Evolutionary conservation across 305 asterid genomes (phyloP).

Genomic region (Salvia sclarea): DNA sequence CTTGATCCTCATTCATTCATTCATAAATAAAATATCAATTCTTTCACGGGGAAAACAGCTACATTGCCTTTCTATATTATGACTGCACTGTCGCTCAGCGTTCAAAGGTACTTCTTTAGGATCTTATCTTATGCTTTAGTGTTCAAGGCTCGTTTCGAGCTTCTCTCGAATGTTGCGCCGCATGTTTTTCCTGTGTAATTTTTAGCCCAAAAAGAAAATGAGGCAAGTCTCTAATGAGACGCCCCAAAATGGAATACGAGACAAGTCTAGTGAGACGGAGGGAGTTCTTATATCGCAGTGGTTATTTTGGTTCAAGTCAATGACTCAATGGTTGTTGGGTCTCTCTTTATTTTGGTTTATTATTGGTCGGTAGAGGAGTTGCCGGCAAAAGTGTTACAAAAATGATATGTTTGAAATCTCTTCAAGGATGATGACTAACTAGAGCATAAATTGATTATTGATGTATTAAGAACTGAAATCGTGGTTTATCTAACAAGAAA

Average conservation of each 20-base stretch:
- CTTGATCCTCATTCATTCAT: conserved; percentile 50
- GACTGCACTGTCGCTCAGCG: background rate
- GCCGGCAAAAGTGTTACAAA: no score
- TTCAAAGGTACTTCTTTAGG: background rate
- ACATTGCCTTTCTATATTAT: background rate
- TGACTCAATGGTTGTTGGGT: background rate
- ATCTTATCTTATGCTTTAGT: background rate
- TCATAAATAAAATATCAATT: conserved; percentile 35
- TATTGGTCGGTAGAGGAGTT: no score
- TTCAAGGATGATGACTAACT: no score
- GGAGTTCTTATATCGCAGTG: no score
- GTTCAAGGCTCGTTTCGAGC: background rate
- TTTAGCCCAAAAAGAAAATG: no score
- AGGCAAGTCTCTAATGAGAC: no score
- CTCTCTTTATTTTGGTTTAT: background rate
- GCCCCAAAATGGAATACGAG: no score
- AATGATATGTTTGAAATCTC: no score
- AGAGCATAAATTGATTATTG: no score
- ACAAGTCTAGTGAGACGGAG: no score
- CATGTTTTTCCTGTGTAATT: no score
- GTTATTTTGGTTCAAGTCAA: background rate
- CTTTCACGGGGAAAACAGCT: conserved; percentile 9
- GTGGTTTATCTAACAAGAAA: no score
- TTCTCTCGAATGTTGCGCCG: background rate
- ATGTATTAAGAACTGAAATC: background rate